Conservation (phyloP, 176 grass and related monocot genomes). For the Zizania latifolia region DNA sequence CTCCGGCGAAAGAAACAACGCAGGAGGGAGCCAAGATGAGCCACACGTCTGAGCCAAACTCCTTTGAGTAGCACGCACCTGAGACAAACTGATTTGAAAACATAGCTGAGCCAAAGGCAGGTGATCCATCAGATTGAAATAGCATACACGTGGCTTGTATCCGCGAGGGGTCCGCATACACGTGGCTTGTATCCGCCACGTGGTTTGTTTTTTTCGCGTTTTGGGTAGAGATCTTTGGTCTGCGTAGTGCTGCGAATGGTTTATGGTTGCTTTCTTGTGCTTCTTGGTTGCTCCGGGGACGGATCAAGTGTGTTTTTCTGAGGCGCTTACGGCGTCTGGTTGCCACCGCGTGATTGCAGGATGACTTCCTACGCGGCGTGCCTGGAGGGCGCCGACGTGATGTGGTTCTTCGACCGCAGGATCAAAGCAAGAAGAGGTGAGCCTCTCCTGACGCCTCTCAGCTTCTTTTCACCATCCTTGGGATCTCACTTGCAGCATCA, state of each 20-base stretch:
- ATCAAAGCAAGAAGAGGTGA: constrained; percentile 73
- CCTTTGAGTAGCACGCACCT: too few species aligned
- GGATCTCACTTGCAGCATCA: background rate
- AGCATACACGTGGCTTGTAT: too few species aligned
- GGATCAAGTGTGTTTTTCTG: background rate
- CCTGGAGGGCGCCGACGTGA: constrained; percentile 74
- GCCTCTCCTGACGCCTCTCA: background rate
- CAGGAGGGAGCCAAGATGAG: too few species aligned
- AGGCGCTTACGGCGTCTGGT: too few species aligned
- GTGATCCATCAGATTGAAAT: too few species aligned
- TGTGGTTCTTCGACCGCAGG: constrained; percentile 84
- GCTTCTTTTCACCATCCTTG: background rate
- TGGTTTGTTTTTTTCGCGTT: background rate
- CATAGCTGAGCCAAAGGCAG: too few species aligned
- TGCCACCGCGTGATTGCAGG: constrained; percentile 31
- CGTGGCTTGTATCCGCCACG: too few species aligned
- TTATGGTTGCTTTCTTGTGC: background rate
- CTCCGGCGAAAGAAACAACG: too few species aligned
- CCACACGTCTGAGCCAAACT: too few species aligned
- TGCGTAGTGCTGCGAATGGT: background rate
- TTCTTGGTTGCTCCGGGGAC: background rate
- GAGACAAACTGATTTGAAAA: too few species aligned
- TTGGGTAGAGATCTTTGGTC: background rate
- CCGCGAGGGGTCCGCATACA: too few species aligned
- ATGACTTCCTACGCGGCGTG: constrained; percentile 89